A percentile compares a stretch with the other conserved stretches of the same genome.
These are phyloP conservation scores for Cruciata laevipes DNA, from an alignment of 257 asterid species.

Conservation along the genomic window DNA sequence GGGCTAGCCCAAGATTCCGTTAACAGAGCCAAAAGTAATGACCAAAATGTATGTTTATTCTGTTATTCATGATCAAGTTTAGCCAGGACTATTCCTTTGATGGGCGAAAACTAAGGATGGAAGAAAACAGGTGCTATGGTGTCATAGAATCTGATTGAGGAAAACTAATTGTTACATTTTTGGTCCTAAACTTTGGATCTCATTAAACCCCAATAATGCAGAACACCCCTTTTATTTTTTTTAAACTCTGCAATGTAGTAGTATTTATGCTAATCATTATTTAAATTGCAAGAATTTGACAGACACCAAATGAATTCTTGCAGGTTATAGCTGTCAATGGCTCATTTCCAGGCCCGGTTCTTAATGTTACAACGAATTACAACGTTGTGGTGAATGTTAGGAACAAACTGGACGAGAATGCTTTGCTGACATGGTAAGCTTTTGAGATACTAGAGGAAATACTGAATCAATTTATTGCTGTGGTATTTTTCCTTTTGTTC, in stretches of 20 bases:
- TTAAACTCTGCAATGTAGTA: too few species aligned
- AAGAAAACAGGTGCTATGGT: not conserved
- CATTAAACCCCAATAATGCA: not conserved
- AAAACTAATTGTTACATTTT: not conserved
- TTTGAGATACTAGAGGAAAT: not conserved
- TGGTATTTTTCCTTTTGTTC: not conserved
- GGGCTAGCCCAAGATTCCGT: not conserved
- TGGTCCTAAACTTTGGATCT: not conserved
- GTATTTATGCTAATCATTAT: not conserved
- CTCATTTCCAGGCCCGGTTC: slow-evolving; percentile 72
- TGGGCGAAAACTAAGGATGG: too few species aligned
- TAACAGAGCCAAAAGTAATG: not conserved
- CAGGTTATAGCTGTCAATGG: slow-evolving; percentile 90
- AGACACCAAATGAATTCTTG: not conserved
- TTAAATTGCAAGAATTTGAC: not conserved
- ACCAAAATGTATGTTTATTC: not conserved
- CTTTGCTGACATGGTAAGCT: slow-evolving; percentile 74
- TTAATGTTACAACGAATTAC: slow-evolving; percentile 84
- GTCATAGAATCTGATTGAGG: not conserved
- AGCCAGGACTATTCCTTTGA: not conserved
- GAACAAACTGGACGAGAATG: slow-evolving; percentile 75
- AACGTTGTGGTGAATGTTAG: slow-evolving; percentile 75
- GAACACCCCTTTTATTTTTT: too few species aligned
- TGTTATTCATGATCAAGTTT: not conserved
- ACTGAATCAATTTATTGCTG: not conserved